These are phyloP conservation scores for Luffa aegyptiaca DNA, from an alignment of 306 rosid genomes.

Conservation along the genomic window DNA sequence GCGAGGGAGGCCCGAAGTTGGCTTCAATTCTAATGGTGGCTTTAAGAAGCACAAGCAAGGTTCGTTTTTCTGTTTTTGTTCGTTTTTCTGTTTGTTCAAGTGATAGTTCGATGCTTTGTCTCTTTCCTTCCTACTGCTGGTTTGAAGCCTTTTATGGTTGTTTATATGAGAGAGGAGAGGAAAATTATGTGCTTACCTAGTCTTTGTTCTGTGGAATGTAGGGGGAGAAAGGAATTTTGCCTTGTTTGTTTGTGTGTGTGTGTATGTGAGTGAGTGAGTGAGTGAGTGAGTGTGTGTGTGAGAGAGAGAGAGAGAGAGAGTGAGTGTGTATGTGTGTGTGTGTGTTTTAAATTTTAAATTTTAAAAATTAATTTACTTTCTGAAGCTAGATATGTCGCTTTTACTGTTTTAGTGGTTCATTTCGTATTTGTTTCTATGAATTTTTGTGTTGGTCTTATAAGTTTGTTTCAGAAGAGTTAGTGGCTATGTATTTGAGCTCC, in stretches of 20 bases:
- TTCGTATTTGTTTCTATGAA: background rate
- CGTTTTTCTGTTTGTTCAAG: background rate
- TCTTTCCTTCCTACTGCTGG: background rate
- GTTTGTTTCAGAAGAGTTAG: background rate
- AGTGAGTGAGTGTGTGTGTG: too few relatives aligned
- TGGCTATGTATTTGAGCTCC: background rate
- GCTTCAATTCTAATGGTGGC: slow-evolving; percentile 46
- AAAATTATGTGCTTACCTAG: background rate
- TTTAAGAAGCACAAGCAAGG: slow-evolving; percentile 59
- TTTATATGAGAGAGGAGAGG: background rate
- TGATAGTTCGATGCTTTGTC: background rate
- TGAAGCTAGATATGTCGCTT: background rate
- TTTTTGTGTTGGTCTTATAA: background rate
- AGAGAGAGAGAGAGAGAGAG: too few relatives aligned
- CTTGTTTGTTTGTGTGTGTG: too few relatives aligned
- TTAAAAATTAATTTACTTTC: background rate
- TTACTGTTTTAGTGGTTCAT: background rate
- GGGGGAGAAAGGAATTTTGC: background rate
- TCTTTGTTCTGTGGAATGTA: background rate
- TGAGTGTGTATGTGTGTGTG: too few relatives aligned
- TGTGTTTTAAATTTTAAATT: too few relatives aligned
- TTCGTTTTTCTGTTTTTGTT: background rate
- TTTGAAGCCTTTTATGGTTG: background rate
- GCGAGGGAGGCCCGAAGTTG: slow-evolving; percentile 49
- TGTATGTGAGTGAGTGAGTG: too few relatives aligned